Evolutionary conservation across 371 early-diverging fungal genomes (phyloP).

Genomic region (Mucor indicus): DNA sequence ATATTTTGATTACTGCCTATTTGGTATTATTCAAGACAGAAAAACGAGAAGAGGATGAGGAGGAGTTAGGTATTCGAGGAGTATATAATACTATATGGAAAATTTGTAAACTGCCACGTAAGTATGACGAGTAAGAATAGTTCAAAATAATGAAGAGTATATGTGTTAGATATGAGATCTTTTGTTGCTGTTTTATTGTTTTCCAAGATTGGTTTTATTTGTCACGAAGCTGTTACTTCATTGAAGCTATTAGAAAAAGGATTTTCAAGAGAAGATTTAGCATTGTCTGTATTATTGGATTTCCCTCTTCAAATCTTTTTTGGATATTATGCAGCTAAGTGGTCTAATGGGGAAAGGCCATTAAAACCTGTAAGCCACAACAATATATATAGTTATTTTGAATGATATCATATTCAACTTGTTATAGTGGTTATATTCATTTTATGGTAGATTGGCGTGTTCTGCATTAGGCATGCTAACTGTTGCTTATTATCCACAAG

Average conservation of each 20-base stretch:
- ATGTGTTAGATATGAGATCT: constrained; percentile 71
- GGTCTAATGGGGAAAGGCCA: constrained; percentile 86
- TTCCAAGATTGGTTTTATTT: constrained; percentile 92
- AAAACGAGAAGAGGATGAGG: constrained; percentile 32
- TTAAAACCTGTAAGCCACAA: constrained; percentile 73
- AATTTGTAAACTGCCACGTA: constrained; percentile 72
- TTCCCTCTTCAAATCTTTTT: constrained; percentile 95
- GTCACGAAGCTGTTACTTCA: constrained; percentile 91
- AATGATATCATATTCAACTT: background rate
- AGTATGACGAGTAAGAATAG: constrained; percentile 5
- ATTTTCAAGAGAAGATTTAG: constrained; percentile 92
- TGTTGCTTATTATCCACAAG: constrained; percentile 77
- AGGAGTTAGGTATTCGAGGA: constrained; percentile 53
- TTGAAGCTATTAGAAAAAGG: constrained; percentile 94
- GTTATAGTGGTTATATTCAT: constrained; percentile 86
- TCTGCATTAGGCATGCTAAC: constrained; percentile 83
- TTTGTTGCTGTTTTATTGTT: constrained; percentile 80
- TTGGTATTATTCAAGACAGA: constrained; percentile 80
- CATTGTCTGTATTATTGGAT: constrained; percentile 87
- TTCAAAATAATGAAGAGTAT: background rate
- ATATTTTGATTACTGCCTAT: constrained; percentile 81
- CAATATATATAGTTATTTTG: background rate
- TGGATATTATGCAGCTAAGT: constrained; percentile 95
- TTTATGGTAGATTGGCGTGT: constrained; percentile 78
- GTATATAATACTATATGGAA: constrained; percentile 68